Conservation (phyloP, 768 basidiomycete genomes). For the Lepiota venenata region DNA sequence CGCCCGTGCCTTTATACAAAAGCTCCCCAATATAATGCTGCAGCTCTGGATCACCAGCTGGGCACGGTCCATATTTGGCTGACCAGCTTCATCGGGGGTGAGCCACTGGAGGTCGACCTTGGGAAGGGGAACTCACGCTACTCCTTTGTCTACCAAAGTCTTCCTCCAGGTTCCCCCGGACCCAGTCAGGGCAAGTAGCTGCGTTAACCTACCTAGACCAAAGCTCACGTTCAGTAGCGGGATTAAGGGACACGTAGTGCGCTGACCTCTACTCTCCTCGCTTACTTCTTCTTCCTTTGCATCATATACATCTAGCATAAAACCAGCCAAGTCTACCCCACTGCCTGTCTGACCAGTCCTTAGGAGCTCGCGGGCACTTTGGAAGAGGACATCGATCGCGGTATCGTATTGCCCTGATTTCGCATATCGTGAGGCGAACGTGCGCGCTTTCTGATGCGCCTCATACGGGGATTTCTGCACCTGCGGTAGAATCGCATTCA, state of each 20-base stretch:
- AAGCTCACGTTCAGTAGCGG: conserved; percentile 16
- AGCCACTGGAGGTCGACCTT: conserved; percentile 9
- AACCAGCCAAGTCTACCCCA: conserved; percentile 80
- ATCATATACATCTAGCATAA: conserved; percentile 84
- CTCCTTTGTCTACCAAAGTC: conserved; percentile 78
- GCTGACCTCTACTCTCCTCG: conserved; percentile 81
- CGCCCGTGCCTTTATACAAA: conserved; percentile 70
- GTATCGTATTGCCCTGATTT: conserved; percentile 80
- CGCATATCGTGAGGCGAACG: conserved; percentile 85
- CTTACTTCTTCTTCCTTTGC: conserved; percentile 64
- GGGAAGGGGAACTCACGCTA: conserved; percentile 56
- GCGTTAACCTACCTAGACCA: conserved; percentile 74
- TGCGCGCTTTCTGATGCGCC: conserved; percentile 95
- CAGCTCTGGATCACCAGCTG: conserved; percentile 84
- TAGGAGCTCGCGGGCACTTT: conserved; percentile 81
- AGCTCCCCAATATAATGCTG: conserved; percentile 91
- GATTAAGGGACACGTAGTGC: background rate
- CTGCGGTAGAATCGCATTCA: conserved; percentile 73
- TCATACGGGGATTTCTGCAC: conserved; percentile 80
- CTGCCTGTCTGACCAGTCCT: conserved; percentile 88
- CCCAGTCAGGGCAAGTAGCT: conserved; percentile 86
- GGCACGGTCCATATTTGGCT: conserved; percentile 69
- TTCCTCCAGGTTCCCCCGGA: conserved; percentile 84
- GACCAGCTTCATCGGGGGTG: conserved; percentile 66
- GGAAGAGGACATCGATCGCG: conserved; percentile 92